Evolutionary conservation across 179 eudicot species (phyloP), one percentile per base, ranked within the genome.

Genomic region (Silene vulgaris): DNA sequence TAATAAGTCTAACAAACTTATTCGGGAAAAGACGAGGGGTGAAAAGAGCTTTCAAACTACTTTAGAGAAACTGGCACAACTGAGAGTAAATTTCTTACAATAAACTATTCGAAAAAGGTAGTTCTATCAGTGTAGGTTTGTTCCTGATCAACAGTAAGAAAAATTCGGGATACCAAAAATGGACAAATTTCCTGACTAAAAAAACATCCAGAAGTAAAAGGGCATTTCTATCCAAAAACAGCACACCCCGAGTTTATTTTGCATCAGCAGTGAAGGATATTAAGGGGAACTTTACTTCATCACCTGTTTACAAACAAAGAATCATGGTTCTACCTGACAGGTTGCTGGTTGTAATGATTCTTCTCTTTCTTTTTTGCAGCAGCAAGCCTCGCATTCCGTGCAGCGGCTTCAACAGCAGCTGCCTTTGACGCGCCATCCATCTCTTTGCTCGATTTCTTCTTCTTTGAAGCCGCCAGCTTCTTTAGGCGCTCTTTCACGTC

Each of bases 341-440:
- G 99, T 77, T 95, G 97, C 87, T 95, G 99, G 85, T 92, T 95
- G 90, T 95, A 95, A 84, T 92, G 97, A 78, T 85, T 95, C 90
- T 95, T 95, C 90, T 95, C 99, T 76, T 95, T 95, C 86, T 95
- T 95, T 96, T 95, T 95, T 20, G 97, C 87, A 17, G 99, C 95
- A 67, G 97, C 97, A 26, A 95, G 91, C 79, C 75, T 92, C 54
- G 95, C 93, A 54, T 80, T 90, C 85, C 99, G 88, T 3, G 99
- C 93, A 48, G 99, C 97, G 74, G 97, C 99, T 84, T 95, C 99
- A 3, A 64, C 70, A 0, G 99, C 91, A 3, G 97, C 99, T 13
- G 99, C 99, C 86, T 78, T 90, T 1, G 95, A 96, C 0, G 93
- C 97, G 61, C 84, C 88, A 78, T 93, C 97, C 91, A 90, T 73